phyloP scores from a whole-genome alignment of 2,329 filamentous ascomycete species.

The Clonostachys solani region DNA sequence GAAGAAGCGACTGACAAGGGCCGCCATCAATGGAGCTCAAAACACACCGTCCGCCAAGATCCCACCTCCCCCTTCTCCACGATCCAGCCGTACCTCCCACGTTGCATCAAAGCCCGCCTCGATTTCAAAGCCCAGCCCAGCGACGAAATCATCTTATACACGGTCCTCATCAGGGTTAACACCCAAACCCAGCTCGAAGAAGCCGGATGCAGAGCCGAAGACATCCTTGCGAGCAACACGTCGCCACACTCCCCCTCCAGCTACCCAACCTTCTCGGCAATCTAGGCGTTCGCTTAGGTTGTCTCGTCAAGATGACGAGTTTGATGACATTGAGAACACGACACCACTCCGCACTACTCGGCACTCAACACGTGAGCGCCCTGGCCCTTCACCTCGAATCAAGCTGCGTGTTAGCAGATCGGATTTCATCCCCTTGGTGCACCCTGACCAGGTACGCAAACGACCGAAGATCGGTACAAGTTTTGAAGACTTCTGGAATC shows the following conservation, averaged over 20 bases:
- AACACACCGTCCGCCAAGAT: conserved; percentile 7
- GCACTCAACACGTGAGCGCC: conserved; percentile 8
- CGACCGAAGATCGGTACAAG: conserved; percentile 46
- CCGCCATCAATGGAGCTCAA: conserved; percentile 23
- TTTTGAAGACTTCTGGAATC: conserved; percentile 54
- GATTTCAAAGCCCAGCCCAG: conserved; percentile 1
- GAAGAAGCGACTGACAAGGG: conserved; percentile 48
- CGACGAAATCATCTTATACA: conserved; percentile 12
- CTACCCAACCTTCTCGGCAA: conserved; percentile 28
- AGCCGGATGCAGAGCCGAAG: conserved; percentile 16
- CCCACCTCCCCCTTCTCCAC: conserved; percentile 18
- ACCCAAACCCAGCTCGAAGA: conserved; percentile 22
- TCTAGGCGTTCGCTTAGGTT: conserved; percentile 37
- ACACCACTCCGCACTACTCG: conserved; percentile 7
- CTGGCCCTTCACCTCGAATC: conserved; percentile 36
- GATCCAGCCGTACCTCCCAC: conserved; percentile 3
- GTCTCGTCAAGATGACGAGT: conserved; percentile 28
- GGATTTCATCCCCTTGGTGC: conserved; percentile 48
- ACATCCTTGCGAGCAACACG: conserved; percentile 24
- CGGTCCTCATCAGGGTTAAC: conserved; percentile 14
- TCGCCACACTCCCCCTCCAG: conserved; percentile 34
- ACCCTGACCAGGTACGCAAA: conserved; percentile 53
- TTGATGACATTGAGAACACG: conserved; percentile 7
- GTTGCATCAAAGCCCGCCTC: conserved; percentile 6
- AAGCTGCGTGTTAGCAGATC: conserved; percentile 37